Conservation (phyloP, 306 rosid species). For the Citrullus amarus region DNA sequence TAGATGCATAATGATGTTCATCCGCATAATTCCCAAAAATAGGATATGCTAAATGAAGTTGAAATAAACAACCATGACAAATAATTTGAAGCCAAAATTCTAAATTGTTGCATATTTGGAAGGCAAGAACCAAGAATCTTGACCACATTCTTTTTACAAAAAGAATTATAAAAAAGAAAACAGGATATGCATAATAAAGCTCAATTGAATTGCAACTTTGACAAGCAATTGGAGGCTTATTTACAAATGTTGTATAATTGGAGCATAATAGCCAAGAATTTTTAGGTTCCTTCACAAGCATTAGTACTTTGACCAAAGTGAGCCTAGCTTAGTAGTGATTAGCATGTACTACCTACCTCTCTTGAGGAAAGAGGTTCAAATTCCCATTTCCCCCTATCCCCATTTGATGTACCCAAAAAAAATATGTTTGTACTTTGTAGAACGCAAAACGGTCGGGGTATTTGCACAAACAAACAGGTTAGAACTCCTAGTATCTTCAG, state of each 20-base stretch:
- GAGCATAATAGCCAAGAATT: neutral
- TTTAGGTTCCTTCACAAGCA: neutral
- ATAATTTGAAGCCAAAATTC: neutral
- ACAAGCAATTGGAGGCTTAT: neutral
- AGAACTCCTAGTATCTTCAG: neutral
- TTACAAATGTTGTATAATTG: neutral
- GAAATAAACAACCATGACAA: neutral
- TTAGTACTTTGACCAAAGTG: no score
- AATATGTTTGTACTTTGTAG: neutral
- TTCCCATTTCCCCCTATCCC: no score
- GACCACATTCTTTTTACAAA: neutral
- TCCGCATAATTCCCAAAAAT: neutral
- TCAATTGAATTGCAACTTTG: neutral
- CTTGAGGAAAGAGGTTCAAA: no score
- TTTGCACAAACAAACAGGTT: neutral
- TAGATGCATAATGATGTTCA: neutral
- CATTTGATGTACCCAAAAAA: no score
- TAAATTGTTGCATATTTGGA: neutral
- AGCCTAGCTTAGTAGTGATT: no score
- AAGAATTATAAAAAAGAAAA: neutral
- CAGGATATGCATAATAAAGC: neutral
- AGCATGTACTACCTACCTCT: no score
- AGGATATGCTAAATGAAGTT: neutral
- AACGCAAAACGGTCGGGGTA: neutral
- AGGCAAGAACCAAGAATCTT: neutral